Evolutionary conservation across 257 asterid species (phyloP), one percentile per base, ranked within the genome.

Genomic region (Forsythia suspensa): DNA sequence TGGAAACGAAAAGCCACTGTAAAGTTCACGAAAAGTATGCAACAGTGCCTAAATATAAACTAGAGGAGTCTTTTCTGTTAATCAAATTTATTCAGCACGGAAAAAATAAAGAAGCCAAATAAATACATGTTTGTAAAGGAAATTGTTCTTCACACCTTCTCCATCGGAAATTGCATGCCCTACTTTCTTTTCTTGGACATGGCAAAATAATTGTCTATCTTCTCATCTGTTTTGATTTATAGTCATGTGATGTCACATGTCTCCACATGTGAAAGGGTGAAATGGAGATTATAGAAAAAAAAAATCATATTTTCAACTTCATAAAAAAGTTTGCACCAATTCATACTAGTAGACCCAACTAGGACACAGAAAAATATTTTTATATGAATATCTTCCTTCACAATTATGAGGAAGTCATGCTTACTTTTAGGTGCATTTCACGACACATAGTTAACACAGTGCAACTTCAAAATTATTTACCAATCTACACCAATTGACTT

Each of bases 1-100:
- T 94, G 88, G 65, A 8, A 76, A 71, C 43, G 12, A 76, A 76
- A 77, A 15, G 73, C 70, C 39, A 21, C 38, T 7, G 38, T 21
- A 9, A 63, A 21, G 38, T 21, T 63, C 70, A 63, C 9, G 39
- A 63, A 24, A 10, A 9, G 10, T 5, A 18, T 29, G 29, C 65
- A 55, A 55, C 39, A 4, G 6, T 63, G 40, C 40, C 6, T 63
- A 24, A 24, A 6, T 63, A 63, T 29, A 24, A 29, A 29, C 40
- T 63, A 63, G 6, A 63, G 15, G 65, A 55, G 20, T 48, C 8
- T 55, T 15, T 2, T 7, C 29, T 55, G 10, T 55, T 55, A n/a
- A 18, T n/a, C 29, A 55, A n/a, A 55, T 55, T 55, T 52, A 52
- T 52, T 6, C 57, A 48, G 57, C n/a, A 48, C n/a, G 6, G 34